Evolutionary conservation across 192 early-diverging fungal genomes (phyloP).

Genomic region (Umbelopsis sp.): DNA sequence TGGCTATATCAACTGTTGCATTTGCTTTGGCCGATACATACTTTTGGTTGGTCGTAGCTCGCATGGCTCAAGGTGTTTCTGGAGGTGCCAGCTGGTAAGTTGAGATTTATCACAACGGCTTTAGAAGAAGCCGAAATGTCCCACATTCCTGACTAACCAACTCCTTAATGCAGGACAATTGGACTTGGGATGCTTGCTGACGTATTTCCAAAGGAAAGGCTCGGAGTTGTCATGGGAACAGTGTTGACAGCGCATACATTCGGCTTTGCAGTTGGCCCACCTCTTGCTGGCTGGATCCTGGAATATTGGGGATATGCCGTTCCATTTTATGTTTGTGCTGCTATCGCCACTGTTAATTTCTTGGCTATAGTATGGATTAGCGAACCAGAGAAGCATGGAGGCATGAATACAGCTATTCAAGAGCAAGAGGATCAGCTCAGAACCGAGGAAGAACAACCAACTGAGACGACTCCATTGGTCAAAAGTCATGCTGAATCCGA

Average conservation of each 20-base stretch:
- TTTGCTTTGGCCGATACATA: conserved; percentile 68
- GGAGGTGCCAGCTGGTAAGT: conserved; percentile 71
- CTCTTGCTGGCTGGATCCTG: conserved; percentile 66
- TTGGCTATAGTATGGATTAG: conserved; percentile 59
- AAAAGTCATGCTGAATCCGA: not conserved
- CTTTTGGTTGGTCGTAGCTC: conserved; percentile 65
- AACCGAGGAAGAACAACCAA: conserved; percentile 11
- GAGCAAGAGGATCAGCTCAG: conserved; percentile 1
- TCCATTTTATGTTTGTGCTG: conserved; percentile 71
- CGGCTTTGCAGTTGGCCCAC: conserved; percentile 70
- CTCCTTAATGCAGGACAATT: conserved; percentile 50
- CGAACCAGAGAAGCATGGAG: conserved; percentile 52
- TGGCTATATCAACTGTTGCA: conserved; percentile 61
- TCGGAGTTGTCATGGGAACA: conserved; percentile 74
- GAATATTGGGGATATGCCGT: conserved; percentile 65
- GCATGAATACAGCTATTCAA: not conserved
- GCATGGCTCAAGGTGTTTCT: conserved; percentile 71
- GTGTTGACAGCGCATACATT: conserved; percentile 67
- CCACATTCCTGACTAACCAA: not conserved
- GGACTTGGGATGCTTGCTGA: conserved; percentile 75
- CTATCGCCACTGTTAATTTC: conserved; percentile 60
- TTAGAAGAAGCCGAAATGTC: not conserved
- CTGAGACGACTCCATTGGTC: not conserved
- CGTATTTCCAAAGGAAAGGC: conserved; percentile 59
- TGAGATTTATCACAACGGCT: not conserved